These are phyloP conservation scores for Oxyria digyna DNA, from an alignment of 148 eudicot species.

Conservation along the genomic window DNA sequence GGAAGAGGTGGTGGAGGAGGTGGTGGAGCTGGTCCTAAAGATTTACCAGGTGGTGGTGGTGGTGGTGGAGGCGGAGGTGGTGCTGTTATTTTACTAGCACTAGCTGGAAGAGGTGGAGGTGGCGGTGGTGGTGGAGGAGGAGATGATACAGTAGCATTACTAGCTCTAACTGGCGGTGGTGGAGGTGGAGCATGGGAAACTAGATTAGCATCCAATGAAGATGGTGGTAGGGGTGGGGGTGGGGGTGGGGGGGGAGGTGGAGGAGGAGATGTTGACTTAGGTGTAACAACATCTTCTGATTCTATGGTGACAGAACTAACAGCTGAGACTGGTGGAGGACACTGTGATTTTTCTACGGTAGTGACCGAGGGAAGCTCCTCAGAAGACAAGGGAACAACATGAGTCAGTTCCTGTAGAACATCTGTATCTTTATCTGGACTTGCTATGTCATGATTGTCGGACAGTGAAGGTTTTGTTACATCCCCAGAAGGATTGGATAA, in stretches of 20 bases:
- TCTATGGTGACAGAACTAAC: conserved; percentile 14
- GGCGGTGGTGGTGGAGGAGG: conserved; percentile 24
- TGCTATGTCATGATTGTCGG: conserved; percentile 20
- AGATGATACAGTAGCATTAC: not conserved
- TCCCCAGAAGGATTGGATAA: conserved; percentile 27
- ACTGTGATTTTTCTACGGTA: conserved; percentile 14
- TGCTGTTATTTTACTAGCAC: not conserved
- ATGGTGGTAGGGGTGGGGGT: not conserved
- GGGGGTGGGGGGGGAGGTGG: too few relatives aligned
- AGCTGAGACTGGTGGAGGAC: conserved; percentile 7
- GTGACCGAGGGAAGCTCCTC: conserved; percentile 16
- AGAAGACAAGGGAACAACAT: conserved; percentile 6
- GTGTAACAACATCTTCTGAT: not conserved
- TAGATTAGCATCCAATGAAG: not conserved
- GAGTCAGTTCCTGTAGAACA: conserved; percentile 17
- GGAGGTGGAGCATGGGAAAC: conserved; percentile 9
- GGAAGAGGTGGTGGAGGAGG: conserved; percentile 16
- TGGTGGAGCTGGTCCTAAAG: not conserved
- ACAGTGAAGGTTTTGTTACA: conserved; percentile 13
- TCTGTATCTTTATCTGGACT: conserved; percentile 19
- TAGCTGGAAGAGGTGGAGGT: conserved; percentile 13
- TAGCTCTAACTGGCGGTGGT: not conserved
- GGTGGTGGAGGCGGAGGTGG: conserved; percentile 10
- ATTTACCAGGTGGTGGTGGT: not conserved
- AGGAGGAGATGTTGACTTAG: not conserved